Conservation (phyloP, 129 eudicot genomes). For the Tanacetum coccineum region DNA sequence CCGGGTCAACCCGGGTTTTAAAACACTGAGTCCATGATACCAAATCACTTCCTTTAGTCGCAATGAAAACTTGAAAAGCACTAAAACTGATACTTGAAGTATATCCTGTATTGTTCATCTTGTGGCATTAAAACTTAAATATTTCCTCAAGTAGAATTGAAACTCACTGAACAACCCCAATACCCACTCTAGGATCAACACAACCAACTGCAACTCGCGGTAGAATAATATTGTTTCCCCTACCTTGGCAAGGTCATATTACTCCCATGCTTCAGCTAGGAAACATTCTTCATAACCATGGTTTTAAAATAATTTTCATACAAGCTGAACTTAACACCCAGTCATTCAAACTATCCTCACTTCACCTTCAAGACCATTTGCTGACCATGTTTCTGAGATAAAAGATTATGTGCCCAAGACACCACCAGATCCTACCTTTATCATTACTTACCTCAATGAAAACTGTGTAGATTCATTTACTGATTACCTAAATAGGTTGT, state of each 20-base stretch:
- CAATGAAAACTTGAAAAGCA: too few species aligned
- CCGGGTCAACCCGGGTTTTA: too few species aligned
- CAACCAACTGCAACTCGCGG: not conserved
- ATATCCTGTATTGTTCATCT: too few species aligned
- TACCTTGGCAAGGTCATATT: constrained; percentile 47
- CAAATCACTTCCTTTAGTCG: too few species aligned
- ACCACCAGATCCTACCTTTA: not conserved
- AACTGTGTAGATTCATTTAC: constrained; percentile 27
- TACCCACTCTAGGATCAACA: not conserved
- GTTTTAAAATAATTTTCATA: constrained; percentile 40
- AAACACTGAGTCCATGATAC: too few species aligned
- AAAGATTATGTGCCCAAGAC: not conserved
- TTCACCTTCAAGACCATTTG: constrained; percentile 37
- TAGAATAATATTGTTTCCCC: constrained; percentile 38
- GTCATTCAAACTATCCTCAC: constrained; percentile 32
- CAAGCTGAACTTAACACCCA: constrained; percentile 31
- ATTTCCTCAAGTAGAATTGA: too few species aligned
- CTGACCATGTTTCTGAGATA: constrained; percentile 24
- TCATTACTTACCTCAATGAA: constrained; percentile 8
- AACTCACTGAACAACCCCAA: constrained; percentile 9
- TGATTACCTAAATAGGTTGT: constrained; percentile 12
- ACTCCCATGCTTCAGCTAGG: constrained; percentile 59
- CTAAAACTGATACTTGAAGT: too few species aligned
- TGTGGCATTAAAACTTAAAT: too few species aligned
- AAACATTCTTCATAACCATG: constrained; percentile 37